Conservation (phyloP, 495 filamentous ascomycete species). For the Daldinia vernicosa region DNA sequence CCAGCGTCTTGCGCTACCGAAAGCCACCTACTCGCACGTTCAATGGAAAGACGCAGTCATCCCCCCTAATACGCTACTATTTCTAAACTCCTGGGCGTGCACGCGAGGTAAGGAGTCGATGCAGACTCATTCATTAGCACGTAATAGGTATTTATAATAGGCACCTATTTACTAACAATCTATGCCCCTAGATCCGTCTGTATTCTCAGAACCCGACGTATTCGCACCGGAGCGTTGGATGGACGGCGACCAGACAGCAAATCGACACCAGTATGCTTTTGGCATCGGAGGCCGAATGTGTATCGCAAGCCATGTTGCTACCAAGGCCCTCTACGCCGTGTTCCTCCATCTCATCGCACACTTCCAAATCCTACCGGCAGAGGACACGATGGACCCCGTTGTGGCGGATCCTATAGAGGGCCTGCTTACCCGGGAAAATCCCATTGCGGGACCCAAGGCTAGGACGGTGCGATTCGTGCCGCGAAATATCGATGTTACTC, state of each 20-base stretch:
- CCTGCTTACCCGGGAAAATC: constrained; percentile 27
- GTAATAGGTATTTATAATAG: too few relatives aligned
- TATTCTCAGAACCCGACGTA: constrained; percentile 67
- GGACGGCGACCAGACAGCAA: constrained; percentile 51
- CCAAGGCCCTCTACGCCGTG: constrained; percentile 73
- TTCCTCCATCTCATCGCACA: constrained; percentile 73
- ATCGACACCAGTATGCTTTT: constrained; percentile 74
- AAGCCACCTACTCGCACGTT: constrained; percentile 71
- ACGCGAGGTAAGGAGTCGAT: constrained; percentile 13
- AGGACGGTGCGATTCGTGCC: constrained; percentile 36
- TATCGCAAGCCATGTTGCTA: constrained; percentile 72
- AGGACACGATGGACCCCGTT: constrained; percentile 30
- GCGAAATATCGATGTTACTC: constrained; percentile 18
- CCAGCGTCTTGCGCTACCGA: constrained; percentile 75
- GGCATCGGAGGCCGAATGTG: constrained; percentile 77
- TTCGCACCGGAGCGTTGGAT: constrained; percentile 75
- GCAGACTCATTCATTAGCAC: not conserved
- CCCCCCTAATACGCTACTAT: constrained; percentile 71
- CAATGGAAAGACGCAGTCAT: constrained; percentile 66
- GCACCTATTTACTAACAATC: constrained; percentile 4
- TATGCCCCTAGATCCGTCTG: constrained; percentile 58
- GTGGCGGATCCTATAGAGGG: constrained; percentile 37
- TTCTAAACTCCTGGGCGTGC: constrained; percentile 57
- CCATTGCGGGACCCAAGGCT: constrained; percentile 32
- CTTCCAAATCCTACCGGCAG: constrained; percentile 52